Percentiles rank a stretch among this genome's conserved stretches.
Evolutionary conservation across 179 eudicot species (phyloP).

Genomic region (Patellifolia procumbens): DNA sequence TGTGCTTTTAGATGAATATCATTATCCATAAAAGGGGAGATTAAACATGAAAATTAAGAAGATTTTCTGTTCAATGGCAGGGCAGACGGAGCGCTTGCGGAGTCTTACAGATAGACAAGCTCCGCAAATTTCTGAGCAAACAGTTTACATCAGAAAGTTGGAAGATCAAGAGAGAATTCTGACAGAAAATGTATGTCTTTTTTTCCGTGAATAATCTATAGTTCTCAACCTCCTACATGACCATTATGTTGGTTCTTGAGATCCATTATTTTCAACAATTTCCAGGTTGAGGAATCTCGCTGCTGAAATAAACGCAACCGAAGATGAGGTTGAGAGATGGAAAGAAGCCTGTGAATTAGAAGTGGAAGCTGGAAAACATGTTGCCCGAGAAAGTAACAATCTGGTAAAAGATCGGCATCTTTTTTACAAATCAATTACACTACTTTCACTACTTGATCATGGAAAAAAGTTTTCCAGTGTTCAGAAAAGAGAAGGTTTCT

Average conservation of each 20-base stretch:
- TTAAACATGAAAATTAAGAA: too few species aligned
- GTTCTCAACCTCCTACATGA: too few species aligned
- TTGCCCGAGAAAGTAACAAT: conserved; percentile 55
- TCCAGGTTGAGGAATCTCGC: conserved; percentile 57
- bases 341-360: conserved; percentile 77
- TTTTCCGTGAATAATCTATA: background rate
- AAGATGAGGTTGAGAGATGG: conserved; percentile 70
- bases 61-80: conserved; percentile 39
- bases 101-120: conserved; percentile 56
- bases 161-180: conserved; percentile 49
- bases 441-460: too few species aligned
- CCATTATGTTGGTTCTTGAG: conserved; percentile 6
- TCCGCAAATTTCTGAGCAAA: conserved; percentile 47
- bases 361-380: conserved; percentile 62
- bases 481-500: background rate
- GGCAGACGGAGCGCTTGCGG: conserved; percentile 59
- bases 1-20: background rate
- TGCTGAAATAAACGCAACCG: conserved; percentile 51
- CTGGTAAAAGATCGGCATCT: conserved; percentile 39
- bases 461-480: background rate
- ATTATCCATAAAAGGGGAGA: background rate
- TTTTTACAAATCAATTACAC: too few species aligned
- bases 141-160: conserved; percentile 47
- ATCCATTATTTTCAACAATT: background rate
- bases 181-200: conserved; percentile 51